Evolutionary conservation across 768 basidiomycete species (phyloP).

Genomic region (Zangia roseola): DNA sequence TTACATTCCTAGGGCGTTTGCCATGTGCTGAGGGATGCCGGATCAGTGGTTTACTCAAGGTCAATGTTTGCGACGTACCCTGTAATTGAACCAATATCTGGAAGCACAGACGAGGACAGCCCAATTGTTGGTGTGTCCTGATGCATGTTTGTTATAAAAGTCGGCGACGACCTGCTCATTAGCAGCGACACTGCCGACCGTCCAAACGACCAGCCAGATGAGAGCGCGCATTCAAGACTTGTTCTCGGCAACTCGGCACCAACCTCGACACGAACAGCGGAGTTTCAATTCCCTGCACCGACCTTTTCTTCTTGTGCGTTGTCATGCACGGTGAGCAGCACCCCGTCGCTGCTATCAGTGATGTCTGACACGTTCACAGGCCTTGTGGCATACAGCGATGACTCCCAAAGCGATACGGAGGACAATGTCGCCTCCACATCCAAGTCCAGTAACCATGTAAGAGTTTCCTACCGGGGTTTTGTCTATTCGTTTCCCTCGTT

Average conservation of each 20-base stretch:
- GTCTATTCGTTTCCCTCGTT: constrained; percentile 61
- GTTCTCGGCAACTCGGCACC: constrained; percentile 28
- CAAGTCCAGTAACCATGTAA: constrained; percentile 52
- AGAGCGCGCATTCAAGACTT: constrained; percentile 28
- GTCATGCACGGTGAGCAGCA: constrained; percentile 31
- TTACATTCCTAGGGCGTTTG: constrained; percentile 95
- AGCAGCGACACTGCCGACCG: constrained; percentile 28
- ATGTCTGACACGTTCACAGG: constrained; percentile 35
- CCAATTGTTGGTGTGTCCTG: constrained; percentile 94
- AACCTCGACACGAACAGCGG: constrained; percentile 10
- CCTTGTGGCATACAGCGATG: constrained; percentile 63
- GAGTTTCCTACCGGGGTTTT: constrained; percentile 44
- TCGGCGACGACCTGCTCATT: constrained; percentile 40
- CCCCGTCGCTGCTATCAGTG: not conserved
- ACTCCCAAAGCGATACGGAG: constrained; percentile 60
- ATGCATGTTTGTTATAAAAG: constrained; percentile 46
- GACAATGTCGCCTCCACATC: constrained; percentile 36
- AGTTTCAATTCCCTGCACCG: constrained; percentile 19
- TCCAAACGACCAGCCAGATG: constrained; percentile 37
- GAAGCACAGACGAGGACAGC: constrained; percentile 95
- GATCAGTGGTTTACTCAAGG: not conserved
- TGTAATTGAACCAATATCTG: constrained; percentile 98
- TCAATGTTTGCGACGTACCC: constrained; percentile 50
- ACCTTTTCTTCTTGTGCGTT: constrained; percentile 6
- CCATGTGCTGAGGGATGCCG: constrained; percentile 77